phyloP scores from a whole-genome alignment of 345 rosid species.

The Acer negundo region DNA sequence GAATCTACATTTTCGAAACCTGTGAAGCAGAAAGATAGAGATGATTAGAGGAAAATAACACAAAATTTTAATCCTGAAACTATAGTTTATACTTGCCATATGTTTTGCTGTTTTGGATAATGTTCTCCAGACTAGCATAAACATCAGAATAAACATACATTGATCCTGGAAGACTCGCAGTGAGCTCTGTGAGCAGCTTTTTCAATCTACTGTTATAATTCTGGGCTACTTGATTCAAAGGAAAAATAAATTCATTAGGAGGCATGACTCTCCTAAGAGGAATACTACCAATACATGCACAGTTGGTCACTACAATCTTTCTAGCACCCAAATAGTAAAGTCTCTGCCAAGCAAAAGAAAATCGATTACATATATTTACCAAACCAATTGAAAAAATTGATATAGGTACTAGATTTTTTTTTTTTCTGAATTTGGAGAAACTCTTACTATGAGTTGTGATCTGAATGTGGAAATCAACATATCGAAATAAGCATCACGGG shows the following conservation, averaged over 20 bases:
- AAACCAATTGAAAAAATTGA: not conserved
- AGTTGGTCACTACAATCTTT: conserved; percentile 18
- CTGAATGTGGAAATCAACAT: not conserved
- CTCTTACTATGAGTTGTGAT: conserved; percentile 22
- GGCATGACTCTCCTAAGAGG: not conserved
- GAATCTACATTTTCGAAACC: conserved; percentile 33
- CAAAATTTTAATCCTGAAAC: not conserved
- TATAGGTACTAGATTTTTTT: not conserved
- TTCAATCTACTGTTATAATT: conserved; percentile 17
- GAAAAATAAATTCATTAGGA: not conserved
- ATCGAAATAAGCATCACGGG: not conserved
- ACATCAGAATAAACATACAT: conserved; percentile 12
- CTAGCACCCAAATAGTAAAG: conserved; percentile 26
- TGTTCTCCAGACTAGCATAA: conserved; percentile 11
- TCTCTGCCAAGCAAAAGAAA: conserved; percentile 16
- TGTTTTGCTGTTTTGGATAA: conserved; percentile 10
- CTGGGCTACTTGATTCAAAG: not conserved
- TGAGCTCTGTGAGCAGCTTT: conserved; percentile 17
- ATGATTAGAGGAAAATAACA: not conserved
- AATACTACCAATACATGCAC: conserved; percentile 2
- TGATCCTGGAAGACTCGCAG: not conserved
- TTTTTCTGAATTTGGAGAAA: not conserved
- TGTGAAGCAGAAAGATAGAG: not conserved
- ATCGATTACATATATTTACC: not conserved
- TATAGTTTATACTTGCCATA: conserved; percentile 15